Percentiles rank a stretch among this genome's conserved stretches.
These are phyloP conservation scores for Tuber melanosporum DNA, from an alignment of 495 filamentous ascomycete species.

Conservation along the genomic window DNA sequence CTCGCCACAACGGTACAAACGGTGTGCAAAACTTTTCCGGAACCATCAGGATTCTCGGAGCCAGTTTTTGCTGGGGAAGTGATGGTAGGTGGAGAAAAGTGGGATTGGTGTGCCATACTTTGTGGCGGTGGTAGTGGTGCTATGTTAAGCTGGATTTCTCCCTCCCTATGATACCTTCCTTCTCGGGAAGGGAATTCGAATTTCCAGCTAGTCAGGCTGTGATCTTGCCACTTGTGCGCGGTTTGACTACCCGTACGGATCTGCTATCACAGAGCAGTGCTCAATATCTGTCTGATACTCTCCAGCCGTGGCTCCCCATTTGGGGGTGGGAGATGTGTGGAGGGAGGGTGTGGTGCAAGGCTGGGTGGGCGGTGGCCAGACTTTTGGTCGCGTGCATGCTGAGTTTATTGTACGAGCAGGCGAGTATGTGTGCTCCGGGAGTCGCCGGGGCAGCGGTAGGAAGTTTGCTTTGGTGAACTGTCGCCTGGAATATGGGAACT, in stretches of 20 bases:
- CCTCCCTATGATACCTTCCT: neutral
- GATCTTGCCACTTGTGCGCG: neutral
- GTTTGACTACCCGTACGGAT: neutral
- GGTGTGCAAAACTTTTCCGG: neutral
- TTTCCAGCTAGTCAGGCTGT: neutral
- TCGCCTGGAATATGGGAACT: neutral
- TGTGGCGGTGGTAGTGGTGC: neutral
- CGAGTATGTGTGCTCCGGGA: neutral
- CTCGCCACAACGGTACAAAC: neutral
- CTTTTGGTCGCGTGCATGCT: neutral
- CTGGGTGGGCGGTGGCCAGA: neutral
- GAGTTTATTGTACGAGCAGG: neutral
- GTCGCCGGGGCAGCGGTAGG: neutral
- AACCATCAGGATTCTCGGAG: neutral
- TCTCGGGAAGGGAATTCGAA: neutral
- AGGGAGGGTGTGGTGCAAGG: neutral
- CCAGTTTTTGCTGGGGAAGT: neutral
- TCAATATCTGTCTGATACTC: neutral
- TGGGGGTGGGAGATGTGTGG: neutral
- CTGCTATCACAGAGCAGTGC: neutral
- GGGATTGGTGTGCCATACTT: neutral
- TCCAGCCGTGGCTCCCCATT: neutral
- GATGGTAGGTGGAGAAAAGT: neutral
- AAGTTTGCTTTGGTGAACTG: neutral
- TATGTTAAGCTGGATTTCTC: neutral